Base-by-base conservation (phyloP, 1,284 basidiomycete species). In the Sparassis latifolia region DNA sequence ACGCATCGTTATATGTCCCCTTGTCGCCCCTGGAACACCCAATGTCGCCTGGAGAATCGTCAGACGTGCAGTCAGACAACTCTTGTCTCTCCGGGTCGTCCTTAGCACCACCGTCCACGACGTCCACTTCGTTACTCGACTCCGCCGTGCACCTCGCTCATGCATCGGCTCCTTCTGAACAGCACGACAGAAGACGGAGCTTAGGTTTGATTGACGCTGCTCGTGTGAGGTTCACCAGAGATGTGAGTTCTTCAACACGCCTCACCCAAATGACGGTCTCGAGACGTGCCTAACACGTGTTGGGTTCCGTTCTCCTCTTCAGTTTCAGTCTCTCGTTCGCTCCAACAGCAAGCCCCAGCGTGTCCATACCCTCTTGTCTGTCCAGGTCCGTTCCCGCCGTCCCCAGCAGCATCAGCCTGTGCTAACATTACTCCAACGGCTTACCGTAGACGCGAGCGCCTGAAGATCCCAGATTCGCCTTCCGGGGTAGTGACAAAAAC, bases 261-360 rank as follows among this genome's bases (percentile, higher is more conserved):
- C 52, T 47, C 52, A 35, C 59, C 55, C 58, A 51, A 48, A 54
- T 58, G 57, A 56, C 57, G 47, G 42, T 44, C 54, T 54, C 55
- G 45, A 47, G 53, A 55, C 60, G 66, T 69, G 63, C 65, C 67
- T 66, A 63, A 65, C 68, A 69, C 68, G 68, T 69, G 68, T 68
- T 64, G 50, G 46, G 52, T 58, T 57, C 54, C 55, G 55, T 51
- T 60, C 60, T 62, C 53, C 55, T 51, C 56, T 52, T 47, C 57
- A 68, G 67, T 62, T 66, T 54, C 57, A 62, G 52, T 59, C 62
- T 47, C 62, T 69, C 55, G 56, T 68, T 54, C 61, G 67, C 45
- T 63, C 66, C 10, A 58, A 57, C 52, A 65, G 59, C 63, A 62
- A 61, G 52, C 48, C 55, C 27, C 58, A 58, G 45, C 58, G 46